A percentile compares a stretch with the other conserved stretches of the same genome.
phyloP scores from a whole-genome alignment of 2,329 filamentous ascomycete species.

The Zalaria sp. region DNA sequence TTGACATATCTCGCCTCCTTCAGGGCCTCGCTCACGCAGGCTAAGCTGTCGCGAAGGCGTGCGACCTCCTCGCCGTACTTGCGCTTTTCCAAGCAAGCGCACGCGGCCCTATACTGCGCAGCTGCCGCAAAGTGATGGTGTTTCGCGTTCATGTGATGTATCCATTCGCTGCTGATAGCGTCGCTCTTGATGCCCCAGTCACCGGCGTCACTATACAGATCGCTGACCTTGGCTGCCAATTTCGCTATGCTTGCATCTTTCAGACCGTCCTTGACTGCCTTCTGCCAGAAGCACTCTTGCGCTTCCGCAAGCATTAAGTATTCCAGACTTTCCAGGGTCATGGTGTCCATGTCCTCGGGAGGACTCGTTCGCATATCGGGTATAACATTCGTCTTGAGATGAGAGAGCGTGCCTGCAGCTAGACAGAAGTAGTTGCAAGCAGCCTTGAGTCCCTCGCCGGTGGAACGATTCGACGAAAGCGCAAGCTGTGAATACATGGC shows the following conservation, averaged over 20 bases:
- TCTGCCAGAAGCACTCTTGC: slow-evolving; percentile 97
- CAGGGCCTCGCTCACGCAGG: slow-evolving; percentile 72
- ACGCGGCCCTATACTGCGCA: slow-evolving; percentile 81
- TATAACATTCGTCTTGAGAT: slow-evolving; percentile 63
- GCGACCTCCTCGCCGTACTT: slow-evolving; percentile 95
- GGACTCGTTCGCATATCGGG: slow-evolving; percentile 66
- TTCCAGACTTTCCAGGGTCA: slow-evolving; percentile 70
- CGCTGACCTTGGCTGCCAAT: slow-evolving; percentile 77
- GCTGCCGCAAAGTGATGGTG: slow-evolving; percentile 95
- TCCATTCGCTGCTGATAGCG: slow-evolving; percentile 85
- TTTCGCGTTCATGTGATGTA: slow-evolving; percentile 93
- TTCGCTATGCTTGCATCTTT: slow-evolving; percentile 89
- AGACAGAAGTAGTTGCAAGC: slow-evolving; percentile 85
- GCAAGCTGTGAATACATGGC: slow-evolving; percentile 90
- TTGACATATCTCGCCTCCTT: slow-evolving; percentile 74
- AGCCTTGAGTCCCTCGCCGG: slow-evolving; percentile 68
- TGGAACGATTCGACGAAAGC: slow-evolving; percentile 61
- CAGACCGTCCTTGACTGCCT: slow-evolving; percentile 83
- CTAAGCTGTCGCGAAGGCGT: slow-evolving; percentile 64
- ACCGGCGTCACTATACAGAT: slow-evolving; percentile 72
- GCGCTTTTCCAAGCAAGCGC: slow-evolving; percentile 82
- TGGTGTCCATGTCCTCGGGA: slow-evolving; percentile 88
- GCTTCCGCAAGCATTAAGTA: slow-evolving; percentile 81
- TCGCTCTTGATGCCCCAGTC: slow-evolving; percentile 83
- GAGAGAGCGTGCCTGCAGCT: slow-evolving; percentile 67